Evolutionary conservation across 176 grass and related monocot species (phyloP).

Genomic region (Lolium multiflorum): DNA sequence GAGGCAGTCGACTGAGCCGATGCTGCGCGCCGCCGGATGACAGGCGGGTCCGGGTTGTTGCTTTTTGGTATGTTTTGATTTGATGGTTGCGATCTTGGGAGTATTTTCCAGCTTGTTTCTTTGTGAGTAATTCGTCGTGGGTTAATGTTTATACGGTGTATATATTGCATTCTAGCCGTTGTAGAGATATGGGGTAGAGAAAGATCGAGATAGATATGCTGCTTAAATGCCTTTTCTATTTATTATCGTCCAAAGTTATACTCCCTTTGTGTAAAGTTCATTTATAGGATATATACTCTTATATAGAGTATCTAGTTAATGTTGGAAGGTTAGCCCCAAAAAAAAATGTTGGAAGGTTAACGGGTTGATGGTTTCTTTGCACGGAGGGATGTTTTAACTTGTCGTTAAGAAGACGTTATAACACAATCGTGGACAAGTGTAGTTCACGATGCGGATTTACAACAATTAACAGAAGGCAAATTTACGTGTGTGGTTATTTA

Average conservation of each 20-base stretch:
- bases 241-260: background rate
- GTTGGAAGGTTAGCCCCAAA: no score
- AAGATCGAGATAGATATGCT: no score
- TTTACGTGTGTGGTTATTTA: background rate
- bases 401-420: no score
- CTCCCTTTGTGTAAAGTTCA: background rate
- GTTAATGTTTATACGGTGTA: conserved; percentile 1
- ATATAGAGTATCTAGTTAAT: background rate
- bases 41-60: conserved; percentile 6
- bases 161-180: conserved; percentile 39
- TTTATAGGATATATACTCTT: background rate
- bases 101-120: background rate
- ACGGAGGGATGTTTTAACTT: no score
- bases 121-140: background rate
- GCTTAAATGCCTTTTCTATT: background rate
- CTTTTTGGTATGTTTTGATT: background rate
- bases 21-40: background rate
- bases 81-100: background rate
- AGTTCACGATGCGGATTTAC: background rate
- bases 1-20: background rate
- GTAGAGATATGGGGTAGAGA: background rate
- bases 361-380: no score
- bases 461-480: background rate
- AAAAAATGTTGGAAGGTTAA: no score
- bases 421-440: no score